Percentiles rank a stretch among this genome's conserved stretches.
These are phyloP conservation scores for Imleria badia DNA, from an alignment of 768 basidiomycete genomes.

Conservation along the genomic window DNA sequence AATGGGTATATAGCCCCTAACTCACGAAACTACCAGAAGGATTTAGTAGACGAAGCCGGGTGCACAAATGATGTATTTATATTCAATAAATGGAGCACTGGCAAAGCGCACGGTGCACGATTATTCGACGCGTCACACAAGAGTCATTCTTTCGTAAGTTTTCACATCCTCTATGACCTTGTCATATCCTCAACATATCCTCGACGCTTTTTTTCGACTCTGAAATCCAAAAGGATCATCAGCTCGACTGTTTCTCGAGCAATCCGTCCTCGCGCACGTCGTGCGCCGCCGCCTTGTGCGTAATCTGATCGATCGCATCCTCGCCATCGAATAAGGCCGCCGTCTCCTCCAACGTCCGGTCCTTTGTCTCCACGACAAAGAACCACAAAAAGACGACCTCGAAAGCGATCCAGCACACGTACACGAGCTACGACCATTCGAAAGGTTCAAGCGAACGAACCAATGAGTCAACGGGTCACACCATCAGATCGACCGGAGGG, in stretches of 20 bases:
- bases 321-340: constrained; percentile 71
- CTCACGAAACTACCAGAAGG: no score
- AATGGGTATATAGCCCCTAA: constrained; percentile 20
- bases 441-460: no score
- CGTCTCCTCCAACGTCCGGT: constrained; percentile 68
- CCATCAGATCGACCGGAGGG: neutral
- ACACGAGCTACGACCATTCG: constrained; percentile 10
- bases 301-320: constrained; percentile 20
- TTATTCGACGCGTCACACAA: no score
- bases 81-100: no score
- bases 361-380: constrained; percentile 21
- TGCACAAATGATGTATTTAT: no score
- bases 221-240: no score
- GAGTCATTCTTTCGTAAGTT: no score
- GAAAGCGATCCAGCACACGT: constrained; percentile 20
- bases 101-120: no score
- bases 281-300: constrained; percentile 9
- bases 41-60: no score
- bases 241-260: constrained; percentile 5
- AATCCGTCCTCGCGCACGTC: neutral
- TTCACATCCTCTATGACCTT: no score
- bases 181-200: no score
- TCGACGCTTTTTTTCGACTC: no score
- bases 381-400: constrained; percentile 15
- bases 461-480: neutral